phyloP scores from a whole-genome alignment of 1,139 yeast species.

The Suhomyces chickasaworum region DNA sequence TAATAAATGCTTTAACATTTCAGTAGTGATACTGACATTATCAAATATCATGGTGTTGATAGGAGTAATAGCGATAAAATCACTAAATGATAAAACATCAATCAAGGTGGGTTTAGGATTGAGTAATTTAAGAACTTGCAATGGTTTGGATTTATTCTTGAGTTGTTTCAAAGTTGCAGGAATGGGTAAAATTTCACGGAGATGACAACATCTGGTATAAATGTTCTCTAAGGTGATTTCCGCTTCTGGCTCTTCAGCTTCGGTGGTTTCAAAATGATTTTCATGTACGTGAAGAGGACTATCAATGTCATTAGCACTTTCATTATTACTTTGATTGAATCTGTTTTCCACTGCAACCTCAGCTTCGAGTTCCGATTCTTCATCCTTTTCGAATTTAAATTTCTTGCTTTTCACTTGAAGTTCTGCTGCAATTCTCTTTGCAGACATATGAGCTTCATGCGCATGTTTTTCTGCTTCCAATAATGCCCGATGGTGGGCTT shows the following conservation, averaged over 20 bases:
- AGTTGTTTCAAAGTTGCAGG: constrained; percentile 88
- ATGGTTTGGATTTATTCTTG: constrained; percentile 71
- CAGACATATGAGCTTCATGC: constrained; percentile 71
- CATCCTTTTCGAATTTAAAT: constrained; percentile 17
- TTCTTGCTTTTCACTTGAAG: constrained; percentile 9
- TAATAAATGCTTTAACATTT: constrained; percentile 73
- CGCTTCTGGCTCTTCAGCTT: constrained; percentile 21
- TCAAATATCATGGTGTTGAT: constrained; percentile 79
- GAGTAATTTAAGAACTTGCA: constrained; percentile 73
- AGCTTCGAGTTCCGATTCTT: constrained; percentile 24
- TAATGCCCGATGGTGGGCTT: constrained; percentile 55
- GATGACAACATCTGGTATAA: constrained; percentile 90
- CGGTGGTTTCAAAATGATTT: constrained; percentile 49
- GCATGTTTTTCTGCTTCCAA: constrained; percentile 72
- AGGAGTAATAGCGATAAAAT: constrained; percentile 82
- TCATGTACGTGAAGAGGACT: constrained; percentile 73
- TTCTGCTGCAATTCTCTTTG: constrained; percentile 66
- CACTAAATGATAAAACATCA: constrained; percentile 85
- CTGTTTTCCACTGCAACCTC: constrained; percentile 18
- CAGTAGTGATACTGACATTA: constrained; percentile 75
- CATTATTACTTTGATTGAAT: constrained; percentile 27
- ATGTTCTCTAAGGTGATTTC: constrained; percentile 65
- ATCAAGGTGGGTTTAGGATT: constrained; percentile 91
- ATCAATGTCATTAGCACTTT: constrained; percentile 35
- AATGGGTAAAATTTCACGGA: constrained; percentile 88